Base-by-base conservation (phyloP, 2,329 filamentous ascomycete species). In the Aureobasidium sp. region DNA sequence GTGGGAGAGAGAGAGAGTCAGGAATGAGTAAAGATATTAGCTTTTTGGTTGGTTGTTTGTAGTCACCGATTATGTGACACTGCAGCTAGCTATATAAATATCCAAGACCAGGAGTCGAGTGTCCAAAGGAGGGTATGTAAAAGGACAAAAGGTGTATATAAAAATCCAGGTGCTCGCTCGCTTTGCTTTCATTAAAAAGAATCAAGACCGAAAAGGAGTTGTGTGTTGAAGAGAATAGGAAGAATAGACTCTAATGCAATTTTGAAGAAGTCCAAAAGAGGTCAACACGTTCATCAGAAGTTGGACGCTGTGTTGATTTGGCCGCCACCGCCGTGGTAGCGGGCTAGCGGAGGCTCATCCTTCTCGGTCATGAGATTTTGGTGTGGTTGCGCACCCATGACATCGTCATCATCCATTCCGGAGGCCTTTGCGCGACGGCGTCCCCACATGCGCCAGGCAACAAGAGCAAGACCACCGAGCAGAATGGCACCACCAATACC, bases 391-490 rank as follows among this genome's bases (percentile, higher is more conserved):
- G 93, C 93, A n/a, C 71, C 71, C 29, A 67, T 68, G 67, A 95
- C 83, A 73, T 92, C 91, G 75, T 95, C 91, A 68, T 88, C 88
- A 74, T 95, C 92, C 62, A 94, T 91, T 65, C 83, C 84, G 55
- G 80, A 80, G n/a, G 69, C 42, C 60, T 29, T 65, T 67, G 55
- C 73, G 56, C 71, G 82, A 82, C 88, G 92, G 78, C 92, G 91
- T 69, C 91, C 91, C 88, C 92, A 94, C 71, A 98, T 89, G 71
- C 95, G 88, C 91, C 92, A 98, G 71, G 89, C 91, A 2, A 98
- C 91, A 36, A 97, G 80, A 65, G 84, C 91, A 51, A 92, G 81
- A 25, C 88, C 93, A 54, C 87, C 92, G 16, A 96, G 85, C 25
- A 95, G 81, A 67, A 94, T 90, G 36, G 92, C 91, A 66, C 93